Evolutionary conservation across 371 early-diverging fungal species (phyloP).

Genomic region (Cokeromyces recurvatus): DNA sequence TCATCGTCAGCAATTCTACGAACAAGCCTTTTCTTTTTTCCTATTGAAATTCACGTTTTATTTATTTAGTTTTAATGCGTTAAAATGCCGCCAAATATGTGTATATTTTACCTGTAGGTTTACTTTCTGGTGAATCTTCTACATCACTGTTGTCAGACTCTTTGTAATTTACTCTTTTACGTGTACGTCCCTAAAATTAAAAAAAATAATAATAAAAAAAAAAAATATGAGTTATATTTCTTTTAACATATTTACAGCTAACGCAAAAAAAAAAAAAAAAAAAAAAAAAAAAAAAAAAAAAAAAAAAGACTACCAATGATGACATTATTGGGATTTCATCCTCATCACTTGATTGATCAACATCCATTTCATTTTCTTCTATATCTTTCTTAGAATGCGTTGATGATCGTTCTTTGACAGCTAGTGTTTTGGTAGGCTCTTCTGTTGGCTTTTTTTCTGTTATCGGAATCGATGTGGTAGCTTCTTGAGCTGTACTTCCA

Average conservation of each 20-base stretch:
- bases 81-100: no score
- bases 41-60: no score
- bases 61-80: no score
- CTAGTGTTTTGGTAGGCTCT: no score
- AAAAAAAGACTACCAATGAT: no score
- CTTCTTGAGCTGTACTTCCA: no score
- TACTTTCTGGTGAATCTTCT: not conserved
- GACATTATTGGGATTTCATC: not conserved
- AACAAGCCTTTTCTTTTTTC: constrained; percentile 2
- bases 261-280: no score
- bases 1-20: constrained; percentile 5
- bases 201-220: not conserved
- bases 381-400: not conserved
- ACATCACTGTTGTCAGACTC: constrained; percentile 1
- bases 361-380: not conserved
- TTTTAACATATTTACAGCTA: no score
- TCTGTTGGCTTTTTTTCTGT: no score
- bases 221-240: no score
- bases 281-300: not conserved
- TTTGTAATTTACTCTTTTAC: constrained; percentile 2
- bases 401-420: not conserved
- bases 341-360: not conserved
- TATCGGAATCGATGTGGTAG: no score
- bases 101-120: no score
- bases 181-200: not conserved